phyloP scores from a whole-genome alignment of 441 rosid species.

The Eutrema salsugineum region DNA sequence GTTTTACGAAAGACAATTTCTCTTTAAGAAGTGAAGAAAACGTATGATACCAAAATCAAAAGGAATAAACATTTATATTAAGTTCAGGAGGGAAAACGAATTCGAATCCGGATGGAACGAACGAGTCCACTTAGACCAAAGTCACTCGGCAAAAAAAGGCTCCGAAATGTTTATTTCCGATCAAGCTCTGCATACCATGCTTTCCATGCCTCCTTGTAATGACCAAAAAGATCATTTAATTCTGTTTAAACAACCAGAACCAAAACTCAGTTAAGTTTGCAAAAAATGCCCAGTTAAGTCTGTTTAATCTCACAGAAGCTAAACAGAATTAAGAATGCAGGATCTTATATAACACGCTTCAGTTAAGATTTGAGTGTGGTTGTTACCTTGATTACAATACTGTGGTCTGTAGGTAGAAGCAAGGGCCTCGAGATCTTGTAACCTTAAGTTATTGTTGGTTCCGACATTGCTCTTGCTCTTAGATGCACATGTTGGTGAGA shows the following conservation, averaged over 20 bases:
- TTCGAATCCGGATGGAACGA: neutral
- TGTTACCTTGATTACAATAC: conserved; percentile 28
- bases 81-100: neutral
- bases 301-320: conserved; percentile 29
- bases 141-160: conserved; percentile 3
- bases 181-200: conserved; percentile 77
- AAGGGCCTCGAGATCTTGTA: conserved; percentile 26
- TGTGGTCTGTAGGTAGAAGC: conserved; percentile 24
- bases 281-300: conserved; percentile 57
- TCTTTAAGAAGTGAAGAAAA: no score
- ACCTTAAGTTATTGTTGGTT: conserved; percentile 3
- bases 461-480: conserved; percentile 11
- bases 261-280: conserved; percentile 19
- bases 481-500: conserved; percentile 20
- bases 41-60: neutral
- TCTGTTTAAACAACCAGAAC: conserved; percentile 40
- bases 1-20: no score
- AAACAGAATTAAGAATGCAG: conserved; percentile 1
- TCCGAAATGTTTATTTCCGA: neutral
- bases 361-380: neutral
- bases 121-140: conserved; percentile 6
- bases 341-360: neutral
- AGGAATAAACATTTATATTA: neutral
- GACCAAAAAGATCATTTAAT: conserved; percentile 61
- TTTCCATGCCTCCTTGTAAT: conserved; percentile 79